These are phyloP conservation scores for Colletotrichum liaoningense DNA, from an alignment of 2,329 filamentous ascomycete genomes.

Conservation along the genomic window DNA sequence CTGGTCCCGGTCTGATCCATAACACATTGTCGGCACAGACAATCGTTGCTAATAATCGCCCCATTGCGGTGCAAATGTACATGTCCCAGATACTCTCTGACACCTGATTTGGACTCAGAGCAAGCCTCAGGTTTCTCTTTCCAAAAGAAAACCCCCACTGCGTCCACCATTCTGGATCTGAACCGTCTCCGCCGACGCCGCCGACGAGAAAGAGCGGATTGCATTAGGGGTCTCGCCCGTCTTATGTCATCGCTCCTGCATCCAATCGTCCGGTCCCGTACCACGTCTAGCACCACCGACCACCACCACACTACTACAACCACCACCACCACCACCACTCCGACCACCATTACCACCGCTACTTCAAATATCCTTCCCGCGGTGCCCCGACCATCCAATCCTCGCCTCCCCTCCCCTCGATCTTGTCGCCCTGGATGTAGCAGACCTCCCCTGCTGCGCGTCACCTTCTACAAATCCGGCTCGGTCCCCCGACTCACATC, in stretches of 20 bases:
- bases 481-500: neutral
- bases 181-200: slow-evolving; percentile 27
- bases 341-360: slow-evolving; percentile 14
- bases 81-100: slow-evolving; percentile 18
- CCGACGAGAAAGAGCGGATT: slow-evolving; percentile 21
- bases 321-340: neutral
- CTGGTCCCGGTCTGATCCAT: slow-evolving; percentile 14
- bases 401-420: slow-evolving; percentile 6
- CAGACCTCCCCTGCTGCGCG: slow-evolving; percentile 14
- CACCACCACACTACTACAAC: neutral
- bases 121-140: slow-evolving; percentile 10
- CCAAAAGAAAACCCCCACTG: neutral
- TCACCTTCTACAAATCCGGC: slow-evolving; percentile 20
- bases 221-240: slow-evolving; percentile 28
- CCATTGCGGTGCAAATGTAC: slow-evolving; percentile 29
- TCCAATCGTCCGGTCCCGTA: slow-evolving; percentile 34
- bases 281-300: slow-evolving; percentile 17
- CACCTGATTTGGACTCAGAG: slow-evolving; percentile 18
- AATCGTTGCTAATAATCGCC: slow-evolving; percentile 7
- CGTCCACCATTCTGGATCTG: slow-evolving; percentile 3
- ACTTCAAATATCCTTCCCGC: slow-evolving; percentile 26
- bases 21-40: slow-evolving; percentile 12
- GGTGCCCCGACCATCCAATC: slow-evolving; percentile 4
- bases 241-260: slow-evolving; percentile 36
- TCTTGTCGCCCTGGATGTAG: slow-evolving; percentile 25